Percentiles rank a stretch among this genome's conserved stretches.
These are phyloP conservation scores for Paraleonurus japonicus DNA, from an alignment of 257 asterid species.

Conservation along the genomic window DNA sequence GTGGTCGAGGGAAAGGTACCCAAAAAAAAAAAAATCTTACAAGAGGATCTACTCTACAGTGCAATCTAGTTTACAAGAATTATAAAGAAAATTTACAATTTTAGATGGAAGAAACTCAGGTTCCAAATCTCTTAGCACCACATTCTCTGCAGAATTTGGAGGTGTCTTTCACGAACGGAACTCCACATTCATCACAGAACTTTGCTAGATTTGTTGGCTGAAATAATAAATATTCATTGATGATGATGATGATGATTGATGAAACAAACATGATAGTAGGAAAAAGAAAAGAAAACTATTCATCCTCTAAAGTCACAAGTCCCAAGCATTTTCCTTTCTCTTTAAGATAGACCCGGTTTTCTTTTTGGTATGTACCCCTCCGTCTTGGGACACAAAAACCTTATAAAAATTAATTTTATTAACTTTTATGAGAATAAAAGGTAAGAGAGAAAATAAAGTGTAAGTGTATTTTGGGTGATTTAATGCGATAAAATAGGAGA, in stretches of 20 bases:
- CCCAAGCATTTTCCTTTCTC: no score
- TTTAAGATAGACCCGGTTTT: no score
- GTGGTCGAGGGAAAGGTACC: no score
- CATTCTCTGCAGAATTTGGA: constrained; percentile 93
- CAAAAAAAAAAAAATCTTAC: no score
- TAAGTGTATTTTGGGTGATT: no score
- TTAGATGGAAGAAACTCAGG: constrained; percentile 28
- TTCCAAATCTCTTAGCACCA: constrained; percentile 83
- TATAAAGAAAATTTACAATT: constrained; percentile 2
- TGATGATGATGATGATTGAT: no score
- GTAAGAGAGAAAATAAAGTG: no score
- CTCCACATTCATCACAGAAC: constrained; percentile 90
- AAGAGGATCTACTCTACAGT: not conserved
- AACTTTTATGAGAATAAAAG: no score
- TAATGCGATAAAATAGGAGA: no score
- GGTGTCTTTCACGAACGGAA: constrained; percentile 73
- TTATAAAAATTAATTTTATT: no score
- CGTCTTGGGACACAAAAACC: no score
- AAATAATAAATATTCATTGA: no score
- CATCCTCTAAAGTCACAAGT: not conserved
- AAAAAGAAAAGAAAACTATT: not conserved
- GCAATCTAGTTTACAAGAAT: not conserved
- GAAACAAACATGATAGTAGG: not conserved
- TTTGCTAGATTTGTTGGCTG: constrained; percentile 92
- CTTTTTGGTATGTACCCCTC: not conserved